Evolutionary conservation across 352 stramenopile species (phyloP), one percentile per base, ranked within the genome.

Genomic region (Pythium biforme): DNA sequence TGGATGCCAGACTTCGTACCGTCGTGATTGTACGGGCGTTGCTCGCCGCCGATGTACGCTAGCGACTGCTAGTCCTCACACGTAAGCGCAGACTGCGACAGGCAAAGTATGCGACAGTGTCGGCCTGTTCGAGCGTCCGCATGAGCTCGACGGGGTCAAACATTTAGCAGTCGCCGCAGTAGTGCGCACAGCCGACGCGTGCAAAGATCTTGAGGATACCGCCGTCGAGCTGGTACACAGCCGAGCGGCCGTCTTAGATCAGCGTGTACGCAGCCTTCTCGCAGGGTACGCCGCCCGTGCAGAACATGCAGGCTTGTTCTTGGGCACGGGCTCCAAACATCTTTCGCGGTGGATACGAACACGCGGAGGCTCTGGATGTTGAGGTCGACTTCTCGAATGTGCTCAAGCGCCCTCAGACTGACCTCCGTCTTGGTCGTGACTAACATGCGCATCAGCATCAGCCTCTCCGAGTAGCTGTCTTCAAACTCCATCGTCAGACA

Each of bases 171-270:
- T 90, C 81, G 52, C 79, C 80, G 11, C 77, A 74, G 59, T 86
- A 92, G 48, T 92, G 79, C 2, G 77, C 79, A 19, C 74, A 77
- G 7, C 83, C 81, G 14, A 88, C 79, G 25, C 85, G 76, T 53
- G 88, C 81, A 79, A 92, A 90, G 59, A 90, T 90, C 54, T 87
- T 85, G 46, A 92, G 69, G 25, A 92, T 90, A 5, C 83, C 83
- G 39, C 83, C 83, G 27, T 92, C 79, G 12, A 92, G 69, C 41
- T 92, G 83, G 55, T 88, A 91, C 17, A 91, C 82, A 15, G 78
- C 57, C 48, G 75, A 68, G 66, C 78, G 66, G 0, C 82, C 82
- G 14, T 81, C 73, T 17, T 83, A 66, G 1, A 83, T 59, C 49
- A 91, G 69, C 14, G 74, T 75, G 62, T 86, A 88, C 37, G 82